Evolutionary conservation across 371 early-diverging fungal genomes (phyloP).

Genomic region (Mucor irregularis): DNA sequence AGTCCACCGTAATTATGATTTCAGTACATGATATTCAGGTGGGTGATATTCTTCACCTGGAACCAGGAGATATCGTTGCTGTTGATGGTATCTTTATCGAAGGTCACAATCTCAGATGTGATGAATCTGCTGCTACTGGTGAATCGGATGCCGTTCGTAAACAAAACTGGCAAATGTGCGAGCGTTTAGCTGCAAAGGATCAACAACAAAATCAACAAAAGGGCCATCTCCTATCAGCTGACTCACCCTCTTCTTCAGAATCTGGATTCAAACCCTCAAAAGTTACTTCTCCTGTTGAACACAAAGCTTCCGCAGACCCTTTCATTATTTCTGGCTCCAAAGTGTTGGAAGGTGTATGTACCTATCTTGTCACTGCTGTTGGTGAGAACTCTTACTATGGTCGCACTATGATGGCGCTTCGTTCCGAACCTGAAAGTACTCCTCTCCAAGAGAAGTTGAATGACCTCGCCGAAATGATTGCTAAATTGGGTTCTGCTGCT

Average conservation of each 20-base stretch:
- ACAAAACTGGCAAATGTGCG: constrained; percentile 35
- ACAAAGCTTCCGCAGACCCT: constrained; percentile 48
- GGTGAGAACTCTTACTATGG: constrained; percentile 78
- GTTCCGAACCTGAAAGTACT: constrained; percentile 59
- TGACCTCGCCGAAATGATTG: constrained; percentile 68
- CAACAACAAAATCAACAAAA: not conserved
- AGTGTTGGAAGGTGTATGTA: constrained; percentile 78
- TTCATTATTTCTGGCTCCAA: constrained; percentile 77
- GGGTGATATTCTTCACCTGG: constrained; percentile 87
- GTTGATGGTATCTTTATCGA: constrained; percentile 87
- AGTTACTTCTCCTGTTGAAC: not conserved
- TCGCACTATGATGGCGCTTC: constrained; percentile 73
- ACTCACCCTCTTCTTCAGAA: constrained; percentile 11
- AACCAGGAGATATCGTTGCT: constrained; percentile 91
- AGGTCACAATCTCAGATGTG: constrained; percentile 84
- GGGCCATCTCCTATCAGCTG: not conserved
- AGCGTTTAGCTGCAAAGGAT: not conserved
- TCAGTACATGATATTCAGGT: constrained; percentile 85
- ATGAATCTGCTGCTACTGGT: constrained; percentile 92
- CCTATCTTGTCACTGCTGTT: constrained; percentile 68
- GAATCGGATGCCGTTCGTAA: constrained; percentile 83
- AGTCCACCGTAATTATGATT: constrained; percentile 73
- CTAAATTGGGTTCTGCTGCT: constrained; percentile 68
- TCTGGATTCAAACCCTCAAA: constrained; percentile 3
- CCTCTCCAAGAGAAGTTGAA: constrained; percentile 74